Evolutionary conservation across 192 early-diverging fungal genomes (phyloP).

Genomic region (Coemansia sp.): DNA sequence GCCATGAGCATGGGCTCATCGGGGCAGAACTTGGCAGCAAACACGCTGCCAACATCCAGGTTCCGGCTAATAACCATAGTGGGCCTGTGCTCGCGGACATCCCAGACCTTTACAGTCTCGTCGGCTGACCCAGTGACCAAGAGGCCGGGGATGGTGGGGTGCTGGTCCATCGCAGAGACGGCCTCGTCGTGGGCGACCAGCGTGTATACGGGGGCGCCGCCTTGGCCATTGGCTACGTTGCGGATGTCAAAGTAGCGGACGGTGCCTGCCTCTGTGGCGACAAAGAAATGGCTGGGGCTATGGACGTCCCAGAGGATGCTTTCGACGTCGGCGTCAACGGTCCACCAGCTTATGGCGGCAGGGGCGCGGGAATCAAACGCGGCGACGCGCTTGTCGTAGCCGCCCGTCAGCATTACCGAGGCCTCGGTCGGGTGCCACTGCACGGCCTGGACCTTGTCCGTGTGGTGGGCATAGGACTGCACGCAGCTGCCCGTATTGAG

Average conservation of each 20-base stretch:
- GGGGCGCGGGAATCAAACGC: slow-evolving; percentile 94
- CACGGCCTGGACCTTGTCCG: slow-evolving; percentile 88
- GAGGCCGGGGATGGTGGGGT: slow-evolving; percentile 73
- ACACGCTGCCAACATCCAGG: slow-evolving; percentile 84
- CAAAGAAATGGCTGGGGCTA: slow-evolving; percentile 75
- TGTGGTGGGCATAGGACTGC: slow-evolving; percentile 85
- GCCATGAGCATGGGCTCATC: slow-evolving; percentile 89
- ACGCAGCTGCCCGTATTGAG: slow-evolving; percentile 71
- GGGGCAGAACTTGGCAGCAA: slow-evolving; percentile 83
- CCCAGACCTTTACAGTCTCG: slow-evolving; percentile 94
- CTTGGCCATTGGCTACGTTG: slow-evolving; percentile 28
- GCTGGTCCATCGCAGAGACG: slow-evolving; percentile 87
- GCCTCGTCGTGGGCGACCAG: slow-evolving; percentile 94
- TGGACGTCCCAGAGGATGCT: slow-evolving; percentile 91
- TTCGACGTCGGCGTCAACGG: slow-evolving; percentile 86
- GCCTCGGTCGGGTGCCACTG: slow-evolving; percentile 91
- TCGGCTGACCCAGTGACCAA: slow-evolving; percentile 94
- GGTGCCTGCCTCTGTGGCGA: slow-evolving; percentile 89
- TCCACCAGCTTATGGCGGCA: slow-evolving; percentile 67
- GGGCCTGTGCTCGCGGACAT: slow-evolving; percentile 70
- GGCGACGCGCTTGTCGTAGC: slow-evolving; percentile 87
- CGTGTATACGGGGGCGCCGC: slow-evolving; percentile 72
- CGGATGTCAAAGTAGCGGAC: slow-evolving; percentile 91
- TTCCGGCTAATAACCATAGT: slow-evolving; percentile 86
- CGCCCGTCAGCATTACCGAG: slow-evolving; percentile 87